Base-by-base conservation (phyloP, 345 rosid species). In the Nasturtium officinale region DNA sequence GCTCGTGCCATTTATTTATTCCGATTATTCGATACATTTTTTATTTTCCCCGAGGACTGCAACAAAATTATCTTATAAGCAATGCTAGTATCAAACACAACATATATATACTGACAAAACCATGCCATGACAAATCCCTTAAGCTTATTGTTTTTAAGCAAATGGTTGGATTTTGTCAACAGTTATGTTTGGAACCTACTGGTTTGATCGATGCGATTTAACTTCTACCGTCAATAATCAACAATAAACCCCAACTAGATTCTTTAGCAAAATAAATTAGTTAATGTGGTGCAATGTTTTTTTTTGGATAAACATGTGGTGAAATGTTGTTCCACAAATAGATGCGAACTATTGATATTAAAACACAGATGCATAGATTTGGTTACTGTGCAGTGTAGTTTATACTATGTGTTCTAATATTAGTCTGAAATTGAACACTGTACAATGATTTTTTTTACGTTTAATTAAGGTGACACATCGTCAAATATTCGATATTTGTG, bases 1-100 rank as follows among this genome's bases (percentile, higher is more conserved):
- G 62, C 76, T 64, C 67, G 50, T 71, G 72, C 63, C 67, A 57
- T 64, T 70, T 70, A 47, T 70, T 76, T 69, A 55, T 15, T 58
- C 18, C 50, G 7, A 21, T 23, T 60, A 42, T 30, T 51, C 16
- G 17, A 9, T 53, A 35, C 40, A 35, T 35, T 35, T 35, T n/a
- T n/a, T n/a, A n/a, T n/a, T n/a, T n/a, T 35, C 40, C 40, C 40
- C 13, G 40, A 35, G 40, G 40, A 9, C 40, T 35, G 40, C 12
- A 35, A 35, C 40, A 35, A 9, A 9, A 9, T 33, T 33, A 3
- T 33, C 30, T 21, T n/a, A 61, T 42, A 61, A 8, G 32, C 43
- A 25, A 43, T 30, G 40, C 4, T 29, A 58, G 73, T 67, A 67
- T 74, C 55, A 74, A 50, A 50, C 46, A 58, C 61, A 59, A 20